These are phyloP conservation scores for Clarireedia hainanense DNA, from an alignment of 2,329 filamentous ascomycete species.

Conservation along the genomic window DNA sequence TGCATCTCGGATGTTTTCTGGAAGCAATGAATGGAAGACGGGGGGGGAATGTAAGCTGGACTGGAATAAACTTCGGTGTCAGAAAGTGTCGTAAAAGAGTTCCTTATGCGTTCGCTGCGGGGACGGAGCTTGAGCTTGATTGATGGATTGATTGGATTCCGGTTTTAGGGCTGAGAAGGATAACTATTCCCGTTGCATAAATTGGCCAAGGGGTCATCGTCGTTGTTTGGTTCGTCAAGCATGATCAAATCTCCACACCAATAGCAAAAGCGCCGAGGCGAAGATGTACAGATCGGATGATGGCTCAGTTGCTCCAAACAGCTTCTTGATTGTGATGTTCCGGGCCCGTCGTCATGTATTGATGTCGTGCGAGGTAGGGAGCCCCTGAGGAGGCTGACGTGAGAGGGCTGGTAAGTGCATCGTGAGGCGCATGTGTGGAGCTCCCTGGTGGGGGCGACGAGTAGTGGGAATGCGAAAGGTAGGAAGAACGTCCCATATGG, in stretches of 20 bases:
- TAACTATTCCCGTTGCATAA: too few species aligned
- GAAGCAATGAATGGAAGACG: too few species aligned
- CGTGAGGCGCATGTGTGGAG: constrained; percentile 7
- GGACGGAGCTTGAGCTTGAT: too few species aligned
- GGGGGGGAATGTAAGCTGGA: too few species aligned
- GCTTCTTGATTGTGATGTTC: constrained; percentile 11
- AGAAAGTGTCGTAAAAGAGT: too few species aligned
- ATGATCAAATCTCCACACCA: neutral
- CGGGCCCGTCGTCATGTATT: constrained; percentile 14
- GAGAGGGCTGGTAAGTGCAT: constrained; percentile 17
- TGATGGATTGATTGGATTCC: too few species aligned
- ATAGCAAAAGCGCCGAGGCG: neutral
- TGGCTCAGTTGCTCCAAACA: constrained; percentile 13
- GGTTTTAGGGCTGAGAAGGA: too few species aligned
- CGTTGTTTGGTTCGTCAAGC: neutral
- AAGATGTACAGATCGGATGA: neutral
- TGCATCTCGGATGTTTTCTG: too few species aligned
- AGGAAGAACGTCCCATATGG: constrained; percentile 17
- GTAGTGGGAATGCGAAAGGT: constrained; percentile 23
- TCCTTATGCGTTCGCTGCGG: too few species aligned
- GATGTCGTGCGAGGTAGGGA: constrained; percentile 13
- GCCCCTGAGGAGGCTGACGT: constrained; percentile 18
- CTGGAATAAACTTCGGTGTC: too few species aligned
- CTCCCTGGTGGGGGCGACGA: constrained; percentile 12
- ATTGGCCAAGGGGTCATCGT: neutral